A percentile compares a stretch with the other conserved stretches of the same genome.
Conservation (phyloP, 768 basidiomycete species). For the Imleria badia region DNA sequence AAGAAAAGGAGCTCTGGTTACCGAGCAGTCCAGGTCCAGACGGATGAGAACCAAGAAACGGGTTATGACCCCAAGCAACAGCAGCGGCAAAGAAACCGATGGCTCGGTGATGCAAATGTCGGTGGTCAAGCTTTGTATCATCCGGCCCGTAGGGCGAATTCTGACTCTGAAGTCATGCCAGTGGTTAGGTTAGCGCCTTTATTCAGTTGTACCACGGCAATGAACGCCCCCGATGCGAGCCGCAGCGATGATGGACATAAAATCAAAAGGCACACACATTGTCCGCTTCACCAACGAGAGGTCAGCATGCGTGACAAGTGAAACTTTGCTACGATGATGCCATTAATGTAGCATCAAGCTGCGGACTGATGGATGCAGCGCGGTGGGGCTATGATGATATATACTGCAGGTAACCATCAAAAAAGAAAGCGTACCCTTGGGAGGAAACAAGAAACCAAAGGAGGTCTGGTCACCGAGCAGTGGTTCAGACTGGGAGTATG, state of each 20-base stretch:
- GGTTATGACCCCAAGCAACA: too few relatives aligned
- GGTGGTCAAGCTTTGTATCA: too few relatives aligned
- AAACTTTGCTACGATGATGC: neutral
- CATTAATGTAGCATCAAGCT: neutral
- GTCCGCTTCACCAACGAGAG: neutral
- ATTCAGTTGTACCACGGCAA: neutral
- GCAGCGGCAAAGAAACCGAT: too few relatives aligned
- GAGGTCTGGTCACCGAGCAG: neutral
- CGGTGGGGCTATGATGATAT: neutral
- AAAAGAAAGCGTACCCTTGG: neutral
- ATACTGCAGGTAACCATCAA: neutral
- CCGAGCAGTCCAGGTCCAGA: too few relatives aligned
- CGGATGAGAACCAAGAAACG: too few relatives aligned
- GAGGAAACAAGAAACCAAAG: too few relatives aligned
- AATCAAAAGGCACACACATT: neutral
- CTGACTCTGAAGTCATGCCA: too few relatives aligned
- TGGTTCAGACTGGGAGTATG: too few relatives aligned
- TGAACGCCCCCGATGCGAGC: neutral
- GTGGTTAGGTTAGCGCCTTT: too few relatives aligned
- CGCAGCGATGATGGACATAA: neutral
- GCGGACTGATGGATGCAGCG: neutral
- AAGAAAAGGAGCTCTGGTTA: too few relatives aligned
- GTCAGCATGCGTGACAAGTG: neutral
- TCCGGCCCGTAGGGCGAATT: too few relatives aligned
- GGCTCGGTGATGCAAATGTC: too few relatives aligned